Evolutionary conservation across 495 filamentous ascomycete species (phyloP).

Genomic region (Trichoderma asperelloides): DNA sequence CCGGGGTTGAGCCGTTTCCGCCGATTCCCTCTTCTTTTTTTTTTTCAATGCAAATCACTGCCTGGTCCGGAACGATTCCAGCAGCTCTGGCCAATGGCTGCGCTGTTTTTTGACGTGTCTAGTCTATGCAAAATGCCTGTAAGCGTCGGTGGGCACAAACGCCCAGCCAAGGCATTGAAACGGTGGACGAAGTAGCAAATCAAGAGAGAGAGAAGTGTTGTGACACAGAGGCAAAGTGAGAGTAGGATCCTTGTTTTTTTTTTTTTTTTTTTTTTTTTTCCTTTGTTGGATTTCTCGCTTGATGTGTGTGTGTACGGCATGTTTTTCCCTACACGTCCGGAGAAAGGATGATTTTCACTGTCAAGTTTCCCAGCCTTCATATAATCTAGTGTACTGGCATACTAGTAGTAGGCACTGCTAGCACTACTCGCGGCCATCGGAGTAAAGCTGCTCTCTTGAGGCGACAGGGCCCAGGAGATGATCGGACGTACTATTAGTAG

Average conservation of each 20-base stretch:
- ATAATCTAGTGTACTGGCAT: too few relatives aligned
- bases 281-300: not conserved
- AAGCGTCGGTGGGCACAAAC: too few relatives aligned
- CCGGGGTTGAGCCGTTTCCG: slow-evolving; percentile 1
- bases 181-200: too few relatives aligned
- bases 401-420: too few relatives aligned
- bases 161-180: too few relatives aligned
- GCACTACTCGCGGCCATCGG: too few relatives aligned
- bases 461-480: not conserved
- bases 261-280: too few relatives aligned
- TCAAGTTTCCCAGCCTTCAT: too few relatives aligned
- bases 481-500: not conserved
- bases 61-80: not conserved
- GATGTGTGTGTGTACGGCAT: not conserved
- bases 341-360: not conserved
- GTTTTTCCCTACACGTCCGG: not conserved
- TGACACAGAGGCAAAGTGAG: too few relatives aligned
- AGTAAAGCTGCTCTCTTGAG: not conserved
- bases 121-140: too few relatives aligned
- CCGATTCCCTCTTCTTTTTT: not conserved
- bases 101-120: not conserved
- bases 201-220: too few relatives aligned
- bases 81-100: not conserved
- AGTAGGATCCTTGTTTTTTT: too few relatives aligned
- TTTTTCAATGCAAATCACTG: not conserved